phyloP scores from a whole-genome alignment of 345 rosid genomes.

The Eucalyptus brandiana region DNA sequence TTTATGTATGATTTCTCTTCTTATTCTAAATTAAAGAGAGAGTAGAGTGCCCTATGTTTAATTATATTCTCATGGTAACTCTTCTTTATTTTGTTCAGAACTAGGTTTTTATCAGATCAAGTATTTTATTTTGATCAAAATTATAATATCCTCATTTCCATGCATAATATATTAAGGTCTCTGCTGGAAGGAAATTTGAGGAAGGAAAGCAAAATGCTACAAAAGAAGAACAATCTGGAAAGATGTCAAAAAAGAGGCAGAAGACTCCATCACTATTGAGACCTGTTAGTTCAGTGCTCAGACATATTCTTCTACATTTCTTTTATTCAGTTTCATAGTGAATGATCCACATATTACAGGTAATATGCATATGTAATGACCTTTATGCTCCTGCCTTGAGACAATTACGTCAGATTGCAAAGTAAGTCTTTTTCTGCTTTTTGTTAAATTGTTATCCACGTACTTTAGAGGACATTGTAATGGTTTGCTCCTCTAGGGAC shows the following conservation, averaged over 20 bases:
- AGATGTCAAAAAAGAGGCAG: constrained; percentile 38
- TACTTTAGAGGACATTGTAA: neutral
- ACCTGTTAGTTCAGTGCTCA: constrained; percentile 56
- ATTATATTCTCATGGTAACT: neutral
- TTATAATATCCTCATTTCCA: neutral
- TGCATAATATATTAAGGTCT: constrained; percentile 26
- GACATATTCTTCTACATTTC: neutral
- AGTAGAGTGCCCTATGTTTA: neutral
- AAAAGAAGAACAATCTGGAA: constrained; percentile 37
- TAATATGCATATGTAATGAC: constrained; percentile 88
- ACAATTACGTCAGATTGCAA: constrained; percentile 87
- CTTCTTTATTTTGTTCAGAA: neutral
- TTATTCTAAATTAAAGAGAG: neutral
- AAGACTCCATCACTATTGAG: constrained; percentile 55
- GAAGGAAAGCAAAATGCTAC: constrained; percentile 45
- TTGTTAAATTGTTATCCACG: neutral
- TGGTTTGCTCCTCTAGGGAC: neutral
- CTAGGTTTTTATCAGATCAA: neutral
- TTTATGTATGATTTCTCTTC: neutral
- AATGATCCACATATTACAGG: constrained; percentile 16
- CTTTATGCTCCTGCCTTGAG: constrained; percentile 85
- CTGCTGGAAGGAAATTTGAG: constrained; percentile 57
- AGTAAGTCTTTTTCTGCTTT: constrained; percentile 37
- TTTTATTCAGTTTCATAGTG: neutral
- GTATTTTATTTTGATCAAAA: neutral